Percentiles rank a stretch among this genome's conserved stretches.
phyloP scores from a whole-genome alignment of 1,284 basidiomycete genomes.

The Grifola frondosa region DNA sequence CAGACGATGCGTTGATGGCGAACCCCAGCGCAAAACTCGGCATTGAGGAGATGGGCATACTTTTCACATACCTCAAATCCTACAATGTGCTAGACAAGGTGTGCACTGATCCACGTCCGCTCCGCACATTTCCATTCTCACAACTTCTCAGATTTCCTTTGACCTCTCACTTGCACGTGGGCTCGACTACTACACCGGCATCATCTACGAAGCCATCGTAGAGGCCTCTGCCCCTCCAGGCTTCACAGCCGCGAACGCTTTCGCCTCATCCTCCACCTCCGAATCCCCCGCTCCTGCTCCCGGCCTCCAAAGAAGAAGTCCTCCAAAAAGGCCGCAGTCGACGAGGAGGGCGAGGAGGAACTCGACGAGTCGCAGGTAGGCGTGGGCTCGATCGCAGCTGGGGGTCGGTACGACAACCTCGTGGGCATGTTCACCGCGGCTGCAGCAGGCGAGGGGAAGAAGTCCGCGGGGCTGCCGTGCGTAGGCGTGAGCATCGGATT shows the following conservation, averaged over 20 bases:
- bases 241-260: conserved; percentile 54
- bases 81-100: conserved; percentile 84
- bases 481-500: conserved; percentile 94
- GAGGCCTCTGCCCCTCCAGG: conserved; percentile 91
- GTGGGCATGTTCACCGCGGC: conserved; percentile 91
- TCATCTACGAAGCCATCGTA: conserved; percentile 97
- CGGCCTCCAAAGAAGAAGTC: conserved; percentile 44
- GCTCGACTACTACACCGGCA: conserved; percentile 97
- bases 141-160: conserved; percentile 75
- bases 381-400: conserved; percentile 96
- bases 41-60: conserved; percentile 84
- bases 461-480: conserved; percentile 75
- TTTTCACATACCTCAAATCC: conserved; percentile 84
- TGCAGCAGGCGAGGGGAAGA: conserved; percentile 72
- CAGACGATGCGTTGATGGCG: conserved; percentile 65
- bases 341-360: conserved; percentile 75
- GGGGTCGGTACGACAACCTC: conserved; percentile 96
- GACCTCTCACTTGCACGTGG: conserved; percentile 96
- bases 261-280: conserved; percentile 41
- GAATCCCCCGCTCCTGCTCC: conserved; percentile 28
- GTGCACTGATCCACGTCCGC: conserved; percentile 2
- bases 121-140: conserved; percentile 4
- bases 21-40: conserved; percentile 83
- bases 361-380: conserved; percentile 92
- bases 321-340: conserved; percentile 47